Percentiles rank a stretch among this genome's conserved stretches.
Conservation (phyloP, 495 filamentous ascomycete genomes). For the Annulohypoxylon nitens region DNA sequence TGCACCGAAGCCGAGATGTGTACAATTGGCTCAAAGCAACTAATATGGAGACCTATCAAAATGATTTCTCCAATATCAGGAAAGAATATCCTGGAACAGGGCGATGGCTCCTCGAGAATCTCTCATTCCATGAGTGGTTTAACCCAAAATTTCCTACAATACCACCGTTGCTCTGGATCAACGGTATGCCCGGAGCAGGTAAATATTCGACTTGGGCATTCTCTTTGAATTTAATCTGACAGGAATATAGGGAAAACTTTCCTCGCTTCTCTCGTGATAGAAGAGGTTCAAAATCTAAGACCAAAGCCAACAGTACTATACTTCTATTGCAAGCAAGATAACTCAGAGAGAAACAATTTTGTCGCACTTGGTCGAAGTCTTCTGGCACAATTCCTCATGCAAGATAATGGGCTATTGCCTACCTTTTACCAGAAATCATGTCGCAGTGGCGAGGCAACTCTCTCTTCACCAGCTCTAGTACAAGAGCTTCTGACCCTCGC, state of each 20-base stretch:
- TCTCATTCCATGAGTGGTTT: conserved; percentile 40
- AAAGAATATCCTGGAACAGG: conserved; percentile 17
- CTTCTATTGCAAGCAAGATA: conserved; percentile 53
- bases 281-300: conserved; percentile 10
- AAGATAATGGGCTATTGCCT: conserved; percentile 40
- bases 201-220: not conserved
- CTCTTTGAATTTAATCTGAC: not conserved
- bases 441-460: conserved; percentile 35
- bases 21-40: not conserved
- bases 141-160: conserved; percentile 4
- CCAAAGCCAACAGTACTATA: conserved; percentile 47
- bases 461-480: conserved; percentile 31
- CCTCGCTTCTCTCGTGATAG: conserved; percentile 18
- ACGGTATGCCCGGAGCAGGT: conserved; percentile 58
- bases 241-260: conserved; percentile 14
- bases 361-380: conserved; percentile 42
- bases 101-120: conserved; percentile 45
- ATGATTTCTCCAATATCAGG: conserved; percentile 11
- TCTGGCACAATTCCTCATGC: conserved; percentile 48
- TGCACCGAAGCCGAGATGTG: not conserved
- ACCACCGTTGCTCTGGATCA: conserved; percentile 49
- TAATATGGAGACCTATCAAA: conserved; percentile 15
- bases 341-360: conserved; percentile 41
- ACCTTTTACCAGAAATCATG: conserved; percentile 48
- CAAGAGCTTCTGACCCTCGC: conserved; percentile 42